phyloP scores from a whole-genome alignment of 1,139 yeast species.

The Saccharomyces pastorianus region DNA sequence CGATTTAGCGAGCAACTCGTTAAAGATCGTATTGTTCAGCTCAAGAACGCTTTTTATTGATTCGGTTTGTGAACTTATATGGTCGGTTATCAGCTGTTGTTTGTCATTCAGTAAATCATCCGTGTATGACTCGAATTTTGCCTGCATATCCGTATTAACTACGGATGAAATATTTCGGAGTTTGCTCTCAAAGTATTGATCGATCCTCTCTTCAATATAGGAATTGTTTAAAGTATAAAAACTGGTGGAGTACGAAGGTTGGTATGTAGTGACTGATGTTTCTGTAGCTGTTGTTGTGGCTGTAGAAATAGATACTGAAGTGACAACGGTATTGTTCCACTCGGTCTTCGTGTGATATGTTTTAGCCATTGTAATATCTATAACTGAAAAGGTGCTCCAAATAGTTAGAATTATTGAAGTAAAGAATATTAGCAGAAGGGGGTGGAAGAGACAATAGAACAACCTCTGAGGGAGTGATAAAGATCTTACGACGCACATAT shows the following conservation, averaged over 20 bases:
- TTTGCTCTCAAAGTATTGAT: neutral
- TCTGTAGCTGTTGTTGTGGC: neutral
- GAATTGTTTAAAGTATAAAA: neutral
- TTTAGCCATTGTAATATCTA: slow-evolving; percentile 1
- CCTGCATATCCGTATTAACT: neutral
- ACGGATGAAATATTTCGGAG: neutral
- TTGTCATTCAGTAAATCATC: neutral
- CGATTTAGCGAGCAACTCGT: slow-evolving; percentile 7
- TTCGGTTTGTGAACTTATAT: neutral
- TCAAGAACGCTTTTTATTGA: neutral
- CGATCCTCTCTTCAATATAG: slow-evolving; percentile 2
- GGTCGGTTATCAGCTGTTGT: neutral
- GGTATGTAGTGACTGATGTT: slow-evolving; percentile 3
- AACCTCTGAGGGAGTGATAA: slow-evolving; percentile 13
- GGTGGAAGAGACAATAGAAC: slow-evolving; percentile 9
- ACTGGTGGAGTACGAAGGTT: neutral
- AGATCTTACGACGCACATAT: neutral
- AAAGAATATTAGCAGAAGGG: slow-evolving; percentile 10
- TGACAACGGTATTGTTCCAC: neutral
- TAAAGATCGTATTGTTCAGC: neutral
- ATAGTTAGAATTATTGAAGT: slow-evolving; percentile 7
- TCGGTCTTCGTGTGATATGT: neutral
- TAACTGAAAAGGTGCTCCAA: slow-evolving; percentile 9
- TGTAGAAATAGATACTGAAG: neutral
- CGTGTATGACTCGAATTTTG: neutral